phyloP scores from a whole-genome alignment of 345 rosid species.

The Brassica carinata region DNA sequence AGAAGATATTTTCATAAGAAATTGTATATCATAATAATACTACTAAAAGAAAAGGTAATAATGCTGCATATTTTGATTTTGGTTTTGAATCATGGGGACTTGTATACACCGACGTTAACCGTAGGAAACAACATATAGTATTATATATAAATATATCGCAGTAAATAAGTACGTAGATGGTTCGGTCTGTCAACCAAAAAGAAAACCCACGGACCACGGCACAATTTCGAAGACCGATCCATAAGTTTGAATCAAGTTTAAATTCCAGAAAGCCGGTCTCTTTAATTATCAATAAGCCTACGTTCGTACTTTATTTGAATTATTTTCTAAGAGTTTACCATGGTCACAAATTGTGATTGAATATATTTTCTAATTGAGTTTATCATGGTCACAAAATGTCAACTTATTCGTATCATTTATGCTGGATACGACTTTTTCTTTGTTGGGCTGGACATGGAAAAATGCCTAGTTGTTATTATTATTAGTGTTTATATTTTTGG shows the following conservation, averaged over 20 bases:
- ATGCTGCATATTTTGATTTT: not conserved
- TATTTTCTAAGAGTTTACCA: not conserved
- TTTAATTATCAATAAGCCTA: not conserved
- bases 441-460: slow-evolving; percentile 3
- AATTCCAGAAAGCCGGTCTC: slow-evolving; percentile 9
- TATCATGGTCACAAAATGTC: slow-evolving; percentile 1
- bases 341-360: slow-evolving; percentile 1
- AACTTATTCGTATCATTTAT: not conserved
- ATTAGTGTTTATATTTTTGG: not conserved
- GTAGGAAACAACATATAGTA: not conserved
- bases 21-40: not conserved
- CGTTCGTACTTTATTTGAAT: not conserved
- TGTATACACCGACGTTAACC: not conserved
- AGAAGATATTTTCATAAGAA: not conserved
- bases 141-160: not conserved
- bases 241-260: slow-evolving; percentile 4
- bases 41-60: not conserved
- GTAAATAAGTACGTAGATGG: slow-evolving; percentile 5
- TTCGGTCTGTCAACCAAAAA: not conserved
- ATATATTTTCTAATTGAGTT: not conserved
- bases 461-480: not conserved
- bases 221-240: slow-evolving; percentile 25
- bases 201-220: slow-evolving; percentile 12
- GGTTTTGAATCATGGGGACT: not conserved
- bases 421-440: not conserved